phyloP scores from a whole-genome alignment of 129 eudicot species.

The Pittosporum tobira region DNA sequence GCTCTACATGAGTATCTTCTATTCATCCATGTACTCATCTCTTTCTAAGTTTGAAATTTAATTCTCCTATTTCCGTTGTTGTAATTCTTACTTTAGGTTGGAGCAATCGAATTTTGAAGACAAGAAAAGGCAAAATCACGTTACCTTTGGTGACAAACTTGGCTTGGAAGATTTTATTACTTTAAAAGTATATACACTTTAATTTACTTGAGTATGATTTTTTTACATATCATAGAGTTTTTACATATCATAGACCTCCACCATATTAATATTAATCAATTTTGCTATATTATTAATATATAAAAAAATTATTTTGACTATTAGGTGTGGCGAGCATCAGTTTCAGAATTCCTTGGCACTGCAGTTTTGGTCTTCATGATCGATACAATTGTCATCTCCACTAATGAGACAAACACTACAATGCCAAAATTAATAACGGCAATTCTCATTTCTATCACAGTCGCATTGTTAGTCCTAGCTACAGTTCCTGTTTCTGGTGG shows the following conservation, averaged over 20 bases:
- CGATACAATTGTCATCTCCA: constrained; percentile 66
- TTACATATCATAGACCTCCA: too few species aligned
- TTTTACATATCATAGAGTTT: too few species aligned
- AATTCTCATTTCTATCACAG: constrained; percentile 30
- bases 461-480: constrained; percentile 65
- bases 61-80: too few species aligned
- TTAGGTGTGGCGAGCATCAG: constrained; percentile 74
- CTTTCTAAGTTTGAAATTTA: too few species aligned
- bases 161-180: constrained; percentile 48
- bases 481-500: constrained; percentile 56
- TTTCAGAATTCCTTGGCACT: constrained; percentile 64
- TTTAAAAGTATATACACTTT: constrained; percentile 41
- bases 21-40: too few species aligned
- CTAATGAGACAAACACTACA: constrained; percentile 30
- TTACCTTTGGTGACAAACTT: constrained; percentile 35
- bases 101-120: constrained; percentile 23
- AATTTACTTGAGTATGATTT: too few species aligned
- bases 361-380: constrained; percentile 65
- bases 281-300: too few species aligned
- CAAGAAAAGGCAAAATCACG: constrained; percentile 22
- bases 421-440: constrained; percentile 49
- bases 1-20: too few species aligned
- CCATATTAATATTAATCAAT: too few species aligned
- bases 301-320: neutral
- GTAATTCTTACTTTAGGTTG: too few species aligned